phyloP scores from a whole-genome alignment of 495 filamentous ascomycete species.

The Xylaria scruposa region DNA sequence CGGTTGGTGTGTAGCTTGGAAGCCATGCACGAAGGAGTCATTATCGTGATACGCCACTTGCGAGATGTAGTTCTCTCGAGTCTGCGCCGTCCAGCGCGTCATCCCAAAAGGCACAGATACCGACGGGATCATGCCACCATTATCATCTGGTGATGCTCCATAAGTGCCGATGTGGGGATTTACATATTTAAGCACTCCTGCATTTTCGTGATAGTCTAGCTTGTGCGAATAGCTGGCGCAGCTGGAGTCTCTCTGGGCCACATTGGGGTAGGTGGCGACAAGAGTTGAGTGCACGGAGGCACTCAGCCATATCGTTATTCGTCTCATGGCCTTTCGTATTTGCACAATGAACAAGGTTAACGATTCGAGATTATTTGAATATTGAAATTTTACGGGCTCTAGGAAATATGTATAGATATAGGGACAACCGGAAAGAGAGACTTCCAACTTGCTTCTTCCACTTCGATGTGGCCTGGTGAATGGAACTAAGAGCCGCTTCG shows the following conservation, averaged over 20 bases:
- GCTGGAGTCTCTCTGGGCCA: not conserved
- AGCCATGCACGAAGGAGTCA: conserved; percentile 40
- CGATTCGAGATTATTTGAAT: not conserved
- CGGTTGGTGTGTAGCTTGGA: conserved; percentile 45
- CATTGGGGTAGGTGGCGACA: not conserved
- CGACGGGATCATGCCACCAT: conserved; percentile 46
- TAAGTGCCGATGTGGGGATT: conserved; percentile 42
- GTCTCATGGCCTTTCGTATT: conserved; percentile 12
- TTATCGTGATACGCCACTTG: conserved; percentile 42
- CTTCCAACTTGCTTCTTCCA: not conserved
- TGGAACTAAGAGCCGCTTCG: not conserved
- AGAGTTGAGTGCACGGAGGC: conserved; percentile 5
- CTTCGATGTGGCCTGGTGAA: not conserved
- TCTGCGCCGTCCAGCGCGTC: conserved; percentile 45
- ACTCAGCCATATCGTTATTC: conserved; percentile 7
- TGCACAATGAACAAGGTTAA: not conserved
- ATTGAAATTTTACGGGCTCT: not conserved
- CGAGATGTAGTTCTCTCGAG: conserved; percentile 44
- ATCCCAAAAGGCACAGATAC: conserved; percentile 44
- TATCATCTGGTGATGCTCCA: conserved; percentile 37
- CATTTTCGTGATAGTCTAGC: conserved; percentile 34
- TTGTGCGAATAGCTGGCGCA: too few species aligned
- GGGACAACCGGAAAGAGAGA: not conserved
- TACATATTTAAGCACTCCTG: conserved; percentile 40
- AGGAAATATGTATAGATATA: not conserved